Conservation (phyloP, 176 grass and related monocot species). For the Triticum turgidum region DNA sequence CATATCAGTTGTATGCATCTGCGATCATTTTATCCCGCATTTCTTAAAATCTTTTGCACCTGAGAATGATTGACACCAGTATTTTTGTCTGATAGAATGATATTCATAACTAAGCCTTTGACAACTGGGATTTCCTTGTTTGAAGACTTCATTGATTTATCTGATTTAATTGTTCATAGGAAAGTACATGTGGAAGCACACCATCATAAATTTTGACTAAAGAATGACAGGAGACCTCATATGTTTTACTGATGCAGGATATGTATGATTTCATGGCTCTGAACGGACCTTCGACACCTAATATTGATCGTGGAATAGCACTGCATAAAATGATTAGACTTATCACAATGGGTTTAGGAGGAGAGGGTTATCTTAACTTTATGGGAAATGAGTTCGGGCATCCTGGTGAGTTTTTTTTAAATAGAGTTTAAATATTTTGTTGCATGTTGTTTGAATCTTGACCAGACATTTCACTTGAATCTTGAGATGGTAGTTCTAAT, state of each 20-base stretch:
- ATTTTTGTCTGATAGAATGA: not conserved
- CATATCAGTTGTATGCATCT: conserved; percentile 10
- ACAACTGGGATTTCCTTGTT: conserved; percentile 3
- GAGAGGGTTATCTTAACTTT: conserved; percentile 96
- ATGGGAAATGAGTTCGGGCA: conserved; percentile 99
- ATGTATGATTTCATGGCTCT: conserved; percentile 99
- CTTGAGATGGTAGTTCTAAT: conserved; percentile 1
- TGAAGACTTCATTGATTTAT: not conserved
- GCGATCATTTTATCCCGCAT: conserved; percentile 3
- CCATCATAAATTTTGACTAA: not conserved
- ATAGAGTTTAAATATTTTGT: conserved; percentile 8
- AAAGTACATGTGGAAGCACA: not conserved
- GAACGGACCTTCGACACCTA: conserved; percentile 83
- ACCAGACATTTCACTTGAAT: conserved; percentile 32
- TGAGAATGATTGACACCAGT: not conserved
- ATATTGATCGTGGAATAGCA: conserved; percentile 95
- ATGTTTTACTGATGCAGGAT: conserved; percentile 50
- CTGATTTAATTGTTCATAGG: too few species aligned
- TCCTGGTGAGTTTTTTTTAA: conserved; percentile 64
- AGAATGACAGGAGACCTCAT: conserved; percentile 1
- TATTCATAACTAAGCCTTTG: not conserved
- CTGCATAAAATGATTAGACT: conserved; percentile 99
- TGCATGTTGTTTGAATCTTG: conserved; percentile 36
- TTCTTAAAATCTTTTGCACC: not conserved
- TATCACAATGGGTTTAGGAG: conserved; percentile 92